Base-by-base conservation (phyloP, 1,139 yeast genomes). In the Tardiomyces depauwii region DNA sequence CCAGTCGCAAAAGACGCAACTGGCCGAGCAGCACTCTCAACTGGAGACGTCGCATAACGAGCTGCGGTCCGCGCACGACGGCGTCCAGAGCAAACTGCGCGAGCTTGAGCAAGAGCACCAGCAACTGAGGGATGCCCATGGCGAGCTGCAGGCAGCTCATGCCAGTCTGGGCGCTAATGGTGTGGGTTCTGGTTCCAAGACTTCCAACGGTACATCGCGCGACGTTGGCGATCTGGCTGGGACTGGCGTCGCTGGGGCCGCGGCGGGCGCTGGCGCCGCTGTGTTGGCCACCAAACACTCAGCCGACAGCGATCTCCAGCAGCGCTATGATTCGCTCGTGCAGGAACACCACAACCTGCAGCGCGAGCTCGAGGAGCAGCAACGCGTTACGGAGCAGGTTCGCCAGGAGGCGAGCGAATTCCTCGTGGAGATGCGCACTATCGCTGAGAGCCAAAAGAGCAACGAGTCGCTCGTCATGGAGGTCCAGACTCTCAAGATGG, bases 381-480 rank as follows among this genome's bases (percentile, higher is more conserved):
- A 63, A 41, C 51, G 50, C 30, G 57, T 67, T 12, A 67, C 71
- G 0, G 68, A 66, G 23, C 66, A 66, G 49, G 72, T 69, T 19
- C 60, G 70, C n/a, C 52, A 56, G 3, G 73, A 70, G 50, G 72
- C 73, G 1, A 56, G 63, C 9, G 60, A 54, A n/a, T 64, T 68
- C 48, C 54, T 70, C 40, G 55, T 54, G 14, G 73, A 70, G 47
- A 67, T 70, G 72, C 55, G 68, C 21, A 52, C 58, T 1, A 58
- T 68, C 38, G 64, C 72, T 2, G 61, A 61, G 44, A 53, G 53
- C 39, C 64, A 62, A 25, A 39, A 44, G 16, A 50, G 55, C 39
- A 57, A 32, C 52, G 51, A 12, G 50, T 61, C 33, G 47, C 55
- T 14, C 42, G 53, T 33, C n/a, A 21, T 13, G 6, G 60, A 63